phyloP scores from a whole-genome alignment of 2,329 filamentous ascomycete genomes.

The Metarhizium guizhouense region DNA sequence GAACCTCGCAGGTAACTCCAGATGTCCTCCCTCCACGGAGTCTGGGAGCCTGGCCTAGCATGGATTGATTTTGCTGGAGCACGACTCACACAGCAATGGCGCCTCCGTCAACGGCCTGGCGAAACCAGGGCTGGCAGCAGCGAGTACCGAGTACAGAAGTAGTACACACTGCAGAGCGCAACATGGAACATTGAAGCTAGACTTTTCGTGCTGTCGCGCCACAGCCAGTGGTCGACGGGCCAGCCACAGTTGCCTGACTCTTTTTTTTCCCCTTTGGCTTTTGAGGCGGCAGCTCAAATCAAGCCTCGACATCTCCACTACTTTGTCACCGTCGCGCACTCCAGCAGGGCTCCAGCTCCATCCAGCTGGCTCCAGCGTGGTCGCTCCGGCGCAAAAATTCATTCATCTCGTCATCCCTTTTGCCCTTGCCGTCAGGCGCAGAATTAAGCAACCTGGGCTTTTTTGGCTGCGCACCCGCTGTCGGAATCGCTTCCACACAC shows the following conservation, averaged over 20 bases:
- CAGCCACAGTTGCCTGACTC: not conserved
- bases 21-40: too few relatives aligned
- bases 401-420: conserved; percentile 20
- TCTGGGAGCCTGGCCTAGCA: too few relatives aligned
- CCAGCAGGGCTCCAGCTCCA: conserved; percentile 3
- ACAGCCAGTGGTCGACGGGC: not conserved
- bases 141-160: too few relatives aligned
- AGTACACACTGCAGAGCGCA: not conserved
- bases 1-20: too few relatives aligned
- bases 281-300: not conserved
- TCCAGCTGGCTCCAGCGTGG: conserved; percentile 12
- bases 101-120: too few relatives aligned
- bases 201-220: not conserved
- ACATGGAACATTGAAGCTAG: not conserved
- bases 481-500: conserved; percentile 15
- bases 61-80: too few relatives aligned
- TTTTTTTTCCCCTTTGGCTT: not conserved
- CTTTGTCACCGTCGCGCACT: not conserved
- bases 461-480: conserved; percentile 15
- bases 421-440: conserved; percentile 5
- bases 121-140: too few relatives aligned
- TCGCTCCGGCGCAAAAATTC: conserved; percentile 14
- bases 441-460: not conserved
- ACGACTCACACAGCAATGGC: too few relatives aligned
- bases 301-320: not conserved